Percentiles rank a stretch among this genome's conserved stretches.
Conservation (phyloP, 306 rosid genomes). For the Myrica gale region DNA sequence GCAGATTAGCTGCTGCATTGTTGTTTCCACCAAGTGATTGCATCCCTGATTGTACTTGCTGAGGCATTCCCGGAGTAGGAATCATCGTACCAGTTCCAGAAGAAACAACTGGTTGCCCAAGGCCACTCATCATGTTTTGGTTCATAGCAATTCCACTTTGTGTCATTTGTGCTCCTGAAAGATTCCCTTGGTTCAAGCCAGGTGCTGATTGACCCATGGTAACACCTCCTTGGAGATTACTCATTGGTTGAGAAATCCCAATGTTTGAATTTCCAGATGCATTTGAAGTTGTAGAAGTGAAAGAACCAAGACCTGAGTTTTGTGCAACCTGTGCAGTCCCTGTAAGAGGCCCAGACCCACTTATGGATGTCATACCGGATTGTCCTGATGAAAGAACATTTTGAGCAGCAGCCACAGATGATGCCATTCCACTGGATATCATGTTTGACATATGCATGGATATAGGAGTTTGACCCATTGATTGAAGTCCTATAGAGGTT, state of each 20-base stretch:
- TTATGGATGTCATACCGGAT: constrained; percentile 50
- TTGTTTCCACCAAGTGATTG: constrained; percentile 62
- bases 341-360: constrained; percentile 67
- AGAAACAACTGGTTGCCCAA: constrained; percentile 70
- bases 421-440: constrained; percentile 97
- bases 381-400: constrained; percentile 81
- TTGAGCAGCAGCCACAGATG: constrained; percentile 78
- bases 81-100: constrained; percentile 92
- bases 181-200: constrained; percentile 78
- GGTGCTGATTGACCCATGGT: constrained; percentile 78
- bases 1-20: constrained; percentile 60
- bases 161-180: constrained; percentile 68
- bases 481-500: constrained; percentile 67
- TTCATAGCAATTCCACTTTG: constrained; percentile 82
- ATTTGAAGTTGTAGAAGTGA: constrained; percentile 63
- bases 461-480: constrained; percentile 83
- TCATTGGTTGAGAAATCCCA: constrained; percentile 79
- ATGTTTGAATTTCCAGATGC: constrained; percentile 68
- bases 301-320: constrained; percentile 63
- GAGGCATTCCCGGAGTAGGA: constrained; percentile 96
- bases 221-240: constrained; percentile 71
- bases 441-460: constrained; percentile 92
- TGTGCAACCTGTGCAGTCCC: constrained; percentile 66
- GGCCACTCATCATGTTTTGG: constrained; percentile 72
- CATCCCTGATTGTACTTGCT: constrained; percentile 72